Evolutionary conservation across 2,329 filamentous ascomycete genomes (phyloP).

Genomic region (Phialophora expanda): DNA sequence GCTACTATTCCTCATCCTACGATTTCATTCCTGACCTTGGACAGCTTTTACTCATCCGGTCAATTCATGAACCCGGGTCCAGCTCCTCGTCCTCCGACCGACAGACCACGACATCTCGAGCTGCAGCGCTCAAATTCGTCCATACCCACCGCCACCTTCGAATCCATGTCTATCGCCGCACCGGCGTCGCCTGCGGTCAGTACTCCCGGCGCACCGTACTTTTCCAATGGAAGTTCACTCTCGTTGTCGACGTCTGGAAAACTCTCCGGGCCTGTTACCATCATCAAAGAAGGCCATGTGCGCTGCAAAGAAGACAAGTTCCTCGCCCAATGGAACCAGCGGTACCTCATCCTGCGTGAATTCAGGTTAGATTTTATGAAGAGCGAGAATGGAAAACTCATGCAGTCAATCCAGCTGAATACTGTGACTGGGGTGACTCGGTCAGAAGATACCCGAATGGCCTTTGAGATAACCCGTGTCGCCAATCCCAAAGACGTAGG

Average conservation of each 20-base stretch:
- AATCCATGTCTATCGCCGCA: slow-evolving; percentile 70
- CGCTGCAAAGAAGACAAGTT: slow-evolving; percentile 77
- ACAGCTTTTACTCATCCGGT: slow-evolving; percentile 64
- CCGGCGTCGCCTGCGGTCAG: slow-evolving; percentile 67
- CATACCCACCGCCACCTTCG: slow-evolving; percentile 73
- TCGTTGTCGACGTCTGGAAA: slow-evolving; percentile 64
- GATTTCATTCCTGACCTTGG: slow-evolving; percentile 19
- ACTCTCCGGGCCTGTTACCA: slow-evolving; percentile 68
- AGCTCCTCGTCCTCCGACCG: slow-evolving; percentile 84
- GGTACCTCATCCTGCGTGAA: slow-evolving; percentile 89
- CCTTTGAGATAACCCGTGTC: slow-evolving; percentile 87
- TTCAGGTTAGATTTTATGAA: slow-evolving; percentile 95
- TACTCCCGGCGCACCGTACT: slow-evolving; percentile 65
- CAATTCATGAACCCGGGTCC: slow-evolving; percentile 97
- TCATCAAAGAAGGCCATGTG: slow-evolving; percentile 70
- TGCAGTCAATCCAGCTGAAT: slow-evolving; percentile 81
- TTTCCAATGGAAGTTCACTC: slow-evolving; percentile 73
- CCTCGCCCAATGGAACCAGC: slow-evolving; percentile 85
- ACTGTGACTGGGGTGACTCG: slow-evolving; percentile 89
- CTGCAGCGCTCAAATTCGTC: slow-evolving; percentile 75
- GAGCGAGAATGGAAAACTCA: slow-evolving; percentile 82
- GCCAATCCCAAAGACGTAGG: slow-evolving; percentile 65
- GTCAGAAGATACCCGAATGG: slow-evolving; percentile 87
- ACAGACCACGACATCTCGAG: slow-evolving; percentile 75
- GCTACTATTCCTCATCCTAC: neutral